Evolutionary conservation across 129 eudicot genomes (phyloP), one percentile per base, ranked within the genome.

Genomic region (Logfia minima): DNA sequence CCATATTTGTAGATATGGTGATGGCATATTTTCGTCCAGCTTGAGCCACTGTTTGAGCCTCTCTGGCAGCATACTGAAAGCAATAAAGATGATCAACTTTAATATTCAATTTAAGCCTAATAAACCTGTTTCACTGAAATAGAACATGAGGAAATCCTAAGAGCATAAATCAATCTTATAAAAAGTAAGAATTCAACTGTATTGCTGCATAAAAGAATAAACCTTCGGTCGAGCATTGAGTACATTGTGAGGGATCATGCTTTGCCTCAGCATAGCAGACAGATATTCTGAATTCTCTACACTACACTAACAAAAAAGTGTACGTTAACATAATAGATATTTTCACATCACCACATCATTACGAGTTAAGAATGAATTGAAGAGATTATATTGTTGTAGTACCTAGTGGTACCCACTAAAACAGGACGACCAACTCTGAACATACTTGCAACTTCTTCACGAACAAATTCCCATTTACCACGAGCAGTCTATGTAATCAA

Each of bases 161-260:
- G 62, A 58, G 28, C 70, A 13, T 39, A 68, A 68, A 67, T 78
- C 75, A 26, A 53, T 70, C 68, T 19, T 35, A 60, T 31, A 39
- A n/a, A 17, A 59, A 59, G 75, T 67, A 66, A 51, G 17, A 11
- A 72, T 71, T 52, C 70, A 80, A 80, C 66, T 55, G 51, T 21
- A 72, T 45, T 31, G 73, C 68, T 55, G 70, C 39, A 70, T 16
- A 37, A 60, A 45, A 72, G 65, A 60, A 72, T 16, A 22, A 81
- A 95, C 97, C 99, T 91, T 95, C 66, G 99, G 97, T 64, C 97
- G 89, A 68, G 99, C 99, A 70, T 95, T 95, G 31, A 95, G 97
- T 79, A 95, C 96, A 81, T 92, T 95, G 83, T 95, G 99, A 22
- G 99, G 97, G 71, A 95, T 88, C 34, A 79, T 84, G 39, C 84